Conservation (phyloP, 768 basidiomycete genomes). For the Suillus discolor region DNA sequence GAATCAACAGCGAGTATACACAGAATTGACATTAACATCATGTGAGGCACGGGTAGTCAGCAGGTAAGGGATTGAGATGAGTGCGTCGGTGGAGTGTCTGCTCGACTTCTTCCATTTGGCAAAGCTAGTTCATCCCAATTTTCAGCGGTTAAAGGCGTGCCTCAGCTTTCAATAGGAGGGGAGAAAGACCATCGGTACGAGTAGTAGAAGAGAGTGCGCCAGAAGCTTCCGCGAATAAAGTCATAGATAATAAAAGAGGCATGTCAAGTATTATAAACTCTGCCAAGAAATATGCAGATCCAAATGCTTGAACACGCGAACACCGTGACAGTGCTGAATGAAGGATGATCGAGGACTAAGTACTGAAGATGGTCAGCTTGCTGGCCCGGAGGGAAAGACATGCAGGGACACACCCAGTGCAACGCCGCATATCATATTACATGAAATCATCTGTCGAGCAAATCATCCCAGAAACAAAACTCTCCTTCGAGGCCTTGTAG, state of each 20-base stretch:
- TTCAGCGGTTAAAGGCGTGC: conserved; percentile 55
- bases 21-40: conserved; percentile 93
- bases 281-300: conserved; percentile 38
- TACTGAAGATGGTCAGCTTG: conserved; percentile 38
- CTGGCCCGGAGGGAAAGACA: not conserved
- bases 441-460: conserved; percentile 70
- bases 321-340: conserved; percentile 63
- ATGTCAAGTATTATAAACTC: conserved; percentile 71
- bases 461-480: conserved; percentile 72
- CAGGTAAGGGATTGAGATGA: conserved; percentile 47
- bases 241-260: conserved; percentile 82
- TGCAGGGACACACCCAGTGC: conserved; percentile 49
- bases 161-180: conserved; percentile 43
- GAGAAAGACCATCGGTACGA: conserved; percentile 47
- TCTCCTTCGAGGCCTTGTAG: conserved; percentile 83
- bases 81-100: not conserved
- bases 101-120: conserved; percentile 6
- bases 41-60: conserved; percentile 89
- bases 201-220: conserved; percentile 45
- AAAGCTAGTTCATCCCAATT: not conserved
- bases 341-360: conserved; percentile 72
- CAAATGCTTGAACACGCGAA: conserved; percentile 47
- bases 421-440: conserved; percentile 64
- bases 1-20: conserved; percentile 95
- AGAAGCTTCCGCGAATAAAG: conserved; percentile 66